Percentiles rank a stretch among this genome's conserved stretches.
Conservation (phyloP, 352 stramenopile species). For the Pythium oligandrum region DNA sequence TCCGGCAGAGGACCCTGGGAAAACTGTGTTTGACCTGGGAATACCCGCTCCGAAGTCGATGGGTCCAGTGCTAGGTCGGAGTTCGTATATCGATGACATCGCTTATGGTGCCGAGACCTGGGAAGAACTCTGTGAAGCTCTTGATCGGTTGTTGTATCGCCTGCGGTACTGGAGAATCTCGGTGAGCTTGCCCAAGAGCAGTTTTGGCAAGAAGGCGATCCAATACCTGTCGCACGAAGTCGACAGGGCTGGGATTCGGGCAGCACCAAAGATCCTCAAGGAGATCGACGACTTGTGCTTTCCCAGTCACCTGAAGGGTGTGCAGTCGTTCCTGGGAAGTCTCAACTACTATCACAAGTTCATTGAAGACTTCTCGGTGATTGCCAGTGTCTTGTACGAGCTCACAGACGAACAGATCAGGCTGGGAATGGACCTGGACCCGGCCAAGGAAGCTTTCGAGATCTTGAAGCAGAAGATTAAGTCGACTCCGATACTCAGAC, state of each 20-base stretch:
- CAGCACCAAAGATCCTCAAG: slow-evolving; percentile 3
- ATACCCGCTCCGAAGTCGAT: background rate
- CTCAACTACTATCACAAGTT: slow-evolving; percentile 3
- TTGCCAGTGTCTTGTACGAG: slow-evolving; percentile 2
- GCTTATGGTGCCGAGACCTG: slow-evolving; percentile 6
- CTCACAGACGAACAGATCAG: background rate
- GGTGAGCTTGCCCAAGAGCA: slow-evolving; percentile 24
- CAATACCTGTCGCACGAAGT: slow-evolving; percentile 17
- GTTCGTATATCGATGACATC: slow-evolving; percentile 31
- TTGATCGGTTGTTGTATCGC: slow-evolving; percentile 7
- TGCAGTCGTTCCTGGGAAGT: slow-evolving; percentile 2
- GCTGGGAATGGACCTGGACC: slow-evolving; percentile 4
- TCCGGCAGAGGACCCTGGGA: too few relatives aligned
- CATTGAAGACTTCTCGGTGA: slow-evolving; percentile 1
- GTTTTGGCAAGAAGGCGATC: slow-evolving; percentile 8
- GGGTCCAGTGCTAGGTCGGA: slow-evolving; percentile 2
- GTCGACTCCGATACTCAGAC: slow-evolving; percentile 1
- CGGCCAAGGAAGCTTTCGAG: slow-evolving; percentile 8
- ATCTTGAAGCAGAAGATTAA: slow-evolving; percentile 10
- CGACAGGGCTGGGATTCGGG: background rate
- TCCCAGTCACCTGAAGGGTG: background rate
- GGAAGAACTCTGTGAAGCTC: slow-evolving; percentile 7
- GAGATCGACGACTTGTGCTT: slow-evolving; percentile 7
- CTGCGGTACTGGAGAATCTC: slow-evolving; percentile 18
- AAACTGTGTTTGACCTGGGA: background rate